Evolutionary conservation across 2,329 filamentous ascomycete species (phyloP), one percentile per base, ranked within the genome.

Genomic region (Aureobasidium sp.): DNA sequence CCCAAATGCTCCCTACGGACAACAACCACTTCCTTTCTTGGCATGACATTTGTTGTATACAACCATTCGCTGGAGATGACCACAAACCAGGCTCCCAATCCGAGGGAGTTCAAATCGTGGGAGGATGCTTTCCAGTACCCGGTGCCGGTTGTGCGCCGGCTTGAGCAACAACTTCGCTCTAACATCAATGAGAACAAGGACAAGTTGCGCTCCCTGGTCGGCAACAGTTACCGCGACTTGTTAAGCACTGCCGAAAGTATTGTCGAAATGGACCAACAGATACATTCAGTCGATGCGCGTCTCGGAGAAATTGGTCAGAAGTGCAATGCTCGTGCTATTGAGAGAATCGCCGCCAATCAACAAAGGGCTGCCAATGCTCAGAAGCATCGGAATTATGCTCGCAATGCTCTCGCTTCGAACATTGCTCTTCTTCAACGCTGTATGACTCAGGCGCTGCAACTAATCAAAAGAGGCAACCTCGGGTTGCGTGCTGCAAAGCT

Each of bases 221-320:
- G 85, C 25, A 79, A 82, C 67, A 83, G 84, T 69, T 97, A 97
- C 75, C 89, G 93, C 67, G 90, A 94, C 68, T 85, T 97, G 9
- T 85, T 97, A 30, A 90, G 90, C 58, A 97, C 93, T 0, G 93
- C 93, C 60, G 92, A 97, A 75, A 87, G 87, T n/a, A 97, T 97
- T 67, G 88, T 97, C 60, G 83, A 86, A 64, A 96, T 97, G 90
- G 88, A 90, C 67, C 76, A 75, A 42, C 86, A 93, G 71, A 93
- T 94, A 76, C 83, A 87, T 64, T 77, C 79, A 13, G 87, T 91
- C 16, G 91, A 96, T 73, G 77, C 80, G 5, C 83, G 86, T 41
- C 80, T 97, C 57, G 82, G 82, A 16, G 80, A 81, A 63, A 87
- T 96, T 77, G 90, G 90, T 49, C 83, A 83, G 45, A 83, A 84